Evolutionary conservation across 2,329 filamentous ascomycete genomes (phyloP).

Genomic region (Pseudogymnoascus sp.): DNA sequence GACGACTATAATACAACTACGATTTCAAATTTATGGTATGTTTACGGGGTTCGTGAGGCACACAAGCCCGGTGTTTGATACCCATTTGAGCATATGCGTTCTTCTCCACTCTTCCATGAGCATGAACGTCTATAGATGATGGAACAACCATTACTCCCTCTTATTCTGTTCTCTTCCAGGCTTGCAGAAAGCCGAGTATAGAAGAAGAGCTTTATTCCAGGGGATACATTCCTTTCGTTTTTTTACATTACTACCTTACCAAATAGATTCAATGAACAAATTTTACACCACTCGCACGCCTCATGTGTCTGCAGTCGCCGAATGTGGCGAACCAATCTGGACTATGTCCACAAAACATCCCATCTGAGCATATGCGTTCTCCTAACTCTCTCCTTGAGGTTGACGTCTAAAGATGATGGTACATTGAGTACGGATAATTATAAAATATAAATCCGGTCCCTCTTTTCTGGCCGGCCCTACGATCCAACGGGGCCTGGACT

Average conservation of each 20-base stretch:
- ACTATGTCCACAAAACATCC: neutral
- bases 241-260: neutral
- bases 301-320: neutral
- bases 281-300: slow-evolving; percentile 3
- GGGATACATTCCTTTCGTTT: slow-evolving; percentile 18
- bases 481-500: slow-evolving; percentile 10
- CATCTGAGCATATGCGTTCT: slow-evolving; percentile 10
- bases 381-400: slow-evolving; percentile 10
- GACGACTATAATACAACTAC: slow-evolving; percentile 8
- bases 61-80: neutral
- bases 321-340: neutral
- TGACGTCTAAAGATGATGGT: slow-evolving; percentile 10
- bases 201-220: slow-evolving; percentile 21
- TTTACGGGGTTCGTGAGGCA: neutral
- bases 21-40: neutral
- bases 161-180: slow-evolving; percentile 19
- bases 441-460: slow-evolving; percentile 5
- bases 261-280: slow-evolving; percentile 4
- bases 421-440: slow-evolving; percentile 6
- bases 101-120: slow-evolving; percentile 24
- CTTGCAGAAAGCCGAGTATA: slow-evolving; percentile 10
- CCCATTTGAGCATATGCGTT: slow-evolving; percentile 32
- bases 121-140: slow-evolving; percentile 29
- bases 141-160: slow-evolving; percentile 23
- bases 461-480: slow-evolving; percentile 3